phyloP scores from a whole-genome alignment of 495 filamentous ascomycete genomes.

The Aspergillus cristatus region DNA sequence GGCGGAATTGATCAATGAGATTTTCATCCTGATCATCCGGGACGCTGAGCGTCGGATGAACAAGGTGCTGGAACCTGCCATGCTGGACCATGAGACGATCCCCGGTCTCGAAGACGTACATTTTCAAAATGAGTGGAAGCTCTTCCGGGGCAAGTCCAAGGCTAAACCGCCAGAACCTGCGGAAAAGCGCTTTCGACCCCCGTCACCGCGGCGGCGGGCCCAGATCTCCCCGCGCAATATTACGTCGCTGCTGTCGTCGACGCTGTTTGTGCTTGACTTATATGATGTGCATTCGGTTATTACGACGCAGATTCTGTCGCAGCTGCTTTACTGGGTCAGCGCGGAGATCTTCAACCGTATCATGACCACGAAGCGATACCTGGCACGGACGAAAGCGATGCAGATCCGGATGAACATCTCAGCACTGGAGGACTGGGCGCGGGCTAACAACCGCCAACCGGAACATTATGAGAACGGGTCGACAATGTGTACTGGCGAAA shows the following conservation, averaged over 20 bases:
- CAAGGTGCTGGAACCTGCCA: slow-evolving; percentile 82
- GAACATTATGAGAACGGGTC: slow-evolving; percentile 94
- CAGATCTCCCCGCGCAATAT: slow-evolving; percentile 91
- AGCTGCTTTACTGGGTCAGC: slow-evolving; percentile 93
- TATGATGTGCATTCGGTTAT: slow-evolving; percentile 99
- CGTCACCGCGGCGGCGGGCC: slow-evolving; percentile 87
- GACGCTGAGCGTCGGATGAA: slow-evolving; percentile 98
- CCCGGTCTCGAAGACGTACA: slow-evolving; percentile 92
- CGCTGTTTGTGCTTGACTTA: slow-evolving; percentile 92
- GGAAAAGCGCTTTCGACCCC: slow-evolving; percentile 89
- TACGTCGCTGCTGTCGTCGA: slow-evolving; percentile 93
- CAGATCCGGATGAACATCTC: slow-evolving; percentile 99
- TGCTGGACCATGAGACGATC: slow-evolving; percentile 98
- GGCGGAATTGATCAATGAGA: slow-evolving; percentile 93
- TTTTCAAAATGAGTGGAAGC: slow-evolving; percentile 96
- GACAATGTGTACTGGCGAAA: slow-evolving; percentile 77
- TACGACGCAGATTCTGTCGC: slow-evolving; percentile 79
- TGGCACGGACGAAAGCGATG: slow-evolving; percentile 97
- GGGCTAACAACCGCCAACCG: slow-evolving; percentile 83
- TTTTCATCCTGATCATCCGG: slow-evolving; percentile 96
- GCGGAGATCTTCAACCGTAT: slow-evolving; percentile 97
- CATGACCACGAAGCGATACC: slow-evolving; percentile 88
- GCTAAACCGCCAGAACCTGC: slow-evolving; percentile 70
- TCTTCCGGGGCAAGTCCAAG: slow-evolving; percentile 85
- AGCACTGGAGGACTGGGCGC: slow-evolving; percentile 89